phyloP scores from a whole-genome alignment of 225 moss, liverwort and hornwort genomes.

The Takakia lepidozioides region DNA sequence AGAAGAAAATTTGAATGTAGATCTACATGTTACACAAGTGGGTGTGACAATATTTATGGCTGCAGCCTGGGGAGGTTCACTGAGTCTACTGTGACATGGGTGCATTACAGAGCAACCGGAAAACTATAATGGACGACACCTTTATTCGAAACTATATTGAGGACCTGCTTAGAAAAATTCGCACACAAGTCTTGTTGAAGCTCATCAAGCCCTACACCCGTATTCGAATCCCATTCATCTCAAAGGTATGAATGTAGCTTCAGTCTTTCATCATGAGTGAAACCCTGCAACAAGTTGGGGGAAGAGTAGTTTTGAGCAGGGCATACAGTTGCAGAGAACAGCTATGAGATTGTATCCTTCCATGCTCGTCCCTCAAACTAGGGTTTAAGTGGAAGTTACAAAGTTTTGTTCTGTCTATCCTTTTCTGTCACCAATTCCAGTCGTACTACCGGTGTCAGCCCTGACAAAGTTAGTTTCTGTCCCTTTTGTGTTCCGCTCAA shows the following conservation, averaged over 20 bases:
- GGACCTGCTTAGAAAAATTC: conserved; percentile 96
- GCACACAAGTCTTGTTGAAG: conserved; percentile 95
- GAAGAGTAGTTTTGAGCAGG: too few relatives aligned
- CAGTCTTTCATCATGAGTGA: too few relatives aligned
- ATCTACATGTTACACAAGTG: too few relatives aligned
- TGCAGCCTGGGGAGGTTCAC: neutral
- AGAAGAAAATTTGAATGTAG: too few relatives aligned
- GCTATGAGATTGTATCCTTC: too few relatives aligned
- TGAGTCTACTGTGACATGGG: too few relatives aligned
- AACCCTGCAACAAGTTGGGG: too few relatives aligned
- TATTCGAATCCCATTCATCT: conserved; percentile 96
- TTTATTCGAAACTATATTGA: conserved; percentile 98
- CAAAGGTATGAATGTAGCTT: conserved; percentile 55
- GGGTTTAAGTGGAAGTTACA: neutral
- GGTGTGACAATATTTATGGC: neutral
- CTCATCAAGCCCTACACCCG: conserved; percentile 99
- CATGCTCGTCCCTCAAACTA: neutral
- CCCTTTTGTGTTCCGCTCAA: too few relatives aligned
- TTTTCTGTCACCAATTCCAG: neutral
- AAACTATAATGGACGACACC: conserved; percentile 97
- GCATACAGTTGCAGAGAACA: too few relatives aligned
- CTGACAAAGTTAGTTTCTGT: too few relatives aligned
- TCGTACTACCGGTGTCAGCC: too few relatives aligned
- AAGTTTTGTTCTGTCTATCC: neutral
- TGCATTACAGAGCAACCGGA: conserved; percentile 92